Evolutionary conservation across 805 yeast genomes (phyloP), one percentile per base, ranked within the genome.

Genomic region (Metschnikowia continentalis): DNA sequence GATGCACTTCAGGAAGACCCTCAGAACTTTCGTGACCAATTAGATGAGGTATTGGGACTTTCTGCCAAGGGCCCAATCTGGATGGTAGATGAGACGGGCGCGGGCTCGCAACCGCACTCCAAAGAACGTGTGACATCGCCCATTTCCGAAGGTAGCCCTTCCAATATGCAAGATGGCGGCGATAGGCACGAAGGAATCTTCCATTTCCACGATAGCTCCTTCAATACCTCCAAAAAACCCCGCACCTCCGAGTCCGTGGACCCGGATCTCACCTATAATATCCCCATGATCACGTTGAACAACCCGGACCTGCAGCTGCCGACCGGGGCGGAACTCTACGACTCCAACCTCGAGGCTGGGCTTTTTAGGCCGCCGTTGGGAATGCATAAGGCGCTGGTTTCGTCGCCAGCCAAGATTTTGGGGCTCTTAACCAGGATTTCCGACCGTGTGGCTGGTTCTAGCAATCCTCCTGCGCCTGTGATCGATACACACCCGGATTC

Each of bases 221-320:
- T 6, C 15, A 11, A n/a, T 5, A 6, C 38, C 6, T 30, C 48
- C 14, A 15, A 23, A 13, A 36, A 23, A 7, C 22, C 48, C 14
- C 14, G 17, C 6, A 23, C n/a, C 35, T 33, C 35, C 32, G 35
- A 10, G 14, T 33, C 38, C 7, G 41, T 17, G 37, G 47, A 53
- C 35, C 30, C 42, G 1, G 57, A 51, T 32, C 48, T 47, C 35
- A 52, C 57, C 10, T 44, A 47, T 49, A 55, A 52, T 26, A 56
- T 56, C 30, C 60, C 60, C 42, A 48, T 56, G 55, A 56, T 56
- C 47, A 56, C 60, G 5, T 40, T 56, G 6, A 46, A 54, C 38
- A 36, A 44, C 22, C 8, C 37, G 2, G 46, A 19, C 35, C 46
- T 33, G 46, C 20, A 14, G 30, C 32, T 15, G 32, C 32, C 33